Evolutionary conservation across 1,284 basidiomycete genomes (phyloP).

Genomic region (Termitomyces sp.): DNA sequence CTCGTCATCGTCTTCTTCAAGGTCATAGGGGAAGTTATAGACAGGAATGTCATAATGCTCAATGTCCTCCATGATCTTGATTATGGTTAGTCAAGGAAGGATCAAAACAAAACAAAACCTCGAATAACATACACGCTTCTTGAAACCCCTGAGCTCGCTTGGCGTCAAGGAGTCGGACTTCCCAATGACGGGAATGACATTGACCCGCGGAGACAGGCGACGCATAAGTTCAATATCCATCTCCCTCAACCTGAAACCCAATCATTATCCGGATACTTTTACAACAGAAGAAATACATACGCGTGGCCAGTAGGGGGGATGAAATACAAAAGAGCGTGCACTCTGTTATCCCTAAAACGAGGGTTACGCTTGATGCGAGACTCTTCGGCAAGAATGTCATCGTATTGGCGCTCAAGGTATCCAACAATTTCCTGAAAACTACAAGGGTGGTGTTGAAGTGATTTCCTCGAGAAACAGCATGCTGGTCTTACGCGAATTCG

Average conservation of each 20-base stretch:
- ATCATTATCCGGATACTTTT: neutral
- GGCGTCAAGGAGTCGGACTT: constrained; percentile 96
- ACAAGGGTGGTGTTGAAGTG: constrained; percentile 2
- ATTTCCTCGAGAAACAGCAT: neutral
- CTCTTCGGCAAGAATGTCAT: constrained; percentile 98
- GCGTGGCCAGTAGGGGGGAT: constrained; percentile 77
- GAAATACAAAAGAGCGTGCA: constrained; percentile 97
- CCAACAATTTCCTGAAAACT: constrained; percentile 97
- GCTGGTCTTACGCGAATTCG: constrained; percentile 81
- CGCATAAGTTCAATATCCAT: constrained; percentile 99
- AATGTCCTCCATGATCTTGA: constrained; percentile 97
- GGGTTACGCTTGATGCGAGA: constrained; percentile 99
- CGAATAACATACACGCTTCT: constrained; percentile 74
- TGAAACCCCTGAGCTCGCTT: constrained; percentile 89
- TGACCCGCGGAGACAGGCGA: constrained; percentile 92
- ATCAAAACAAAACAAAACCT: neutral
- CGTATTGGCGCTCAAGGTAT: constrained; percentile 98
- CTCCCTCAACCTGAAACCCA: constrained; percentile 74
- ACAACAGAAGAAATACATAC: constrained; percentile 33
- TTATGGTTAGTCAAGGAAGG: constrained; percentile 1
- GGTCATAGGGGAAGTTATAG: constrained; percentile 99
- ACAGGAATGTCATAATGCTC: constrained; percentile 98
- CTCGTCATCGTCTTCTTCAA: constrained; percentile 98
- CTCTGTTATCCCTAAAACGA: constrained; percentile 95
- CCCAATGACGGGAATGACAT: constrained; percentile 98